Base-by-base conservation (phyloP, 164 flowering plant species). In the Chimonanthus praecox region DNA sequence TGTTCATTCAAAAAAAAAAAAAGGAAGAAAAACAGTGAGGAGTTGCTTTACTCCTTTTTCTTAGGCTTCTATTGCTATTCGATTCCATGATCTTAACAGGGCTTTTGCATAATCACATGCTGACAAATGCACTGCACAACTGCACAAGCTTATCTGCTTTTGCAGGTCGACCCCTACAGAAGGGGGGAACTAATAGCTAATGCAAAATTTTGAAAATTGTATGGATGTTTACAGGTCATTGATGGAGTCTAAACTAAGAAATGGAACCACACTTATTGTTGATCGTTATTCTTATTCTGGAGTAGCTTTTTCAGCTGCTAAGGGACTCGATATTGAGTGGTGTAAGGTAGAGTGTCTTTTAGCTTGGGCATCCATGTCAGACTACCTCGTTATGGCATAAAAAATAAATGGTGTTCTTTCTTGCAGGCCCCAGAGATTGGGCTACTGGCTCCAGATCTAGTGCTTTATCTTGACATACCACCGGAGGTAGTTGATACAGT, bases 221-320 rank as follows among this genome's bases (percentile, higher is more conserved):
- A 33, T 33, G 33, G 33, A 6, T 73, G n/a, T 73, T 51, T 78
- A 74, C 82, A 94, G 97, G 80, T 88, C 91, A 68, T 64, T 88
- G 80, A 94, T 94, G 98, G 96, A 94, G 75, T 75, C 78, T 48
- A 88, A 90, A 79, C 83, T 92, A 80, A 87, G 76, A 78, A 76
- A 79, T 78, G 94, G 96, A 72, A 92, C 87, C 21, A 88, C 94
- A 0, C 89, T 94, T 68, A 82, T 92, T 75, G 91, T 94, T 69
- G 98, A 94, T 73, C 96, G 96, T 8, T 92, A 94, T 80, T 87
- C 98, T 60, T 90, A 89, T 74, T 94, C 96, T 60, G 97, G 98
- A 47, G 94, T 94, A 69, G 98, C 98, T 49, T 94, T 94, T 81
- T 92, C 98, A 9, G 85, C 92, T 77, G 94, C 96, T 13, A 92